A percentile compares a stretch with the other conserved stretches of the same genome.
Evolutionary conservation across 169 alveolate genomes (phyloP).

Genomic region (Perkinsus marinus): DNA sequence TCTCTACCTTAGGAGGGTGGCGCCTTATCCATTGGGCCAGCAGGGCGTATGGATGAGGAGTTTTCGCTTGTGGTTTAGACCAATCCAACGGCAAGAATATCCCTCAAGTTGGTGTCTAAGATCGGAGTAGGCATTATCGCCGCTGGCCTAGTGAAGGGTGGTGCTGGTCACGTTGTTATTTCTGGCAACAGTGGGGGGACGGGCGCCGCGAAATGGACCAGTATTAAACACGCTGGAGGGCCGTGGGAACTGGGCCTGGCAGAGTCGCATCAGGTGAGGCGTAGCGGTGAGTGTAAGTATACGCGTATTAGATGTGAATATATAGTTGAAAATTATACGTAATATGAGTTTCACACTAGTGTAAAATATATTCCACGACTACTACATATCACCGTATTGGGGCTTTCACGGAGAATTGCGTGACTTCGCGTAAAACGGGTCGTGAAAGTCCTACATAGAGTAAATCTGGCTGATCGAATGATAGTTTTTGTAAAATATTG

Average conservation of each 20-base stretch:
- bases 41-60: neutral
- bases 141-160: constrained; percentile 54
- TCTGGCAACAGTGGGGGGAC: constrained; percentile 51
- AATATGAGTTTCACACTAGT: no score
- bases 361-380: no score
- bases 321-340: no score
- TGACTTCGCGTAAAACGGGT: no score
- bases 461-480: no score
- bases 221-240: constrained; percentile 49
- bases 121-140: constrained; percentile 56
- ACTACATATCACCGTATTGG: no score
- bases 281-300: no score
- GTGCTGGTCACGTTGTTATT: constrained; percentile 45
- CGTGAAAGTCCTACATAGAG: no score
- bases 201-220: constrained; percentile 58
- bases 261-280: constrained; percentile 49
- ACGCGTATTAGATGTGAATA: no score
- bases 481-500: no score
- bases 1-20: neutral
- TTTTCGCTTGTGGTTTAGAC: neutral
- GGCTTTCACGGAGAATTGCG: no score
- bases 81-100: constrained; percentile 46
- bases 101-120: constrained; percentile 52
- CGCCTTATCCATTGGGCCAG: neutral
- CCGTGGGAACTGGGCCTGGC: constrained; percentile 68